Base-by-base conservation (phyloP, 768 basidiomycete species). In the Podaxis sp. region DNA sequence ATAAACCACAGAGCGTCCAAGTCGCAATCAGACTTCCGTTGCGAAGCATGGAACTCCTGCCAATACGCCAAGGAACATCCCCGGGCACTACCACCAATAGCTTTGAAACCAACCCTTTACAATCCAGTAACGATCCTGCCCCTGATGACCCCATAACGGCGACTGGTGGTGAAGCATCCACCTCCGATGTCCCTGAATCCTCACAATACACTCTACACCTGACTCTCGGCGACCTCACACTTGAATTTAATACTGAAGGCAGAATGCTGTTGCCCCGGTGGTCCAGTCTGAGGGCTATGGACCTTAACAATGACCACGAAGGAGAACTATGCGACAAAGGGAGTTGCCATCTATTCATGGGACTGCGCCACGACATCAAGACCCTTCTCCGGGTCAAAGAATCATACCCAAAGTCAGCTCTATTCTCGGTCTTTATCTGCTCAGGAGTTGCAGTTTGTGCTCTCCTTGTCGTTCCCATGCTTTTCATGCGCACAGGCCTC, bases 1-100 rank as follows among this genome's bases (percentile, higher is more conserved):
- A 52, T 4, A 61, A 61, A 20, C 60, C 60, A 5, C 60, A 44
- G 33, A 48, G 33, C 3, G 30, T 37, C 5, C 7, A 7, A 4
- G 46, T 38, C n/a, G 28, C 61, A 63, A 59, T 44, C 38, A 30
- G 22, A 26, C n/a, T 37, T 13, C 33, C n/a, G n/a, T n/a, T n/a
- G n/a, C 41, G 36, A 24, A 33, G 20, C 17, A n/a, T 22, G n/a
- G 20, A n/a, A 48, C 3, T 13, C 7, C 17, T 11, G 10, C 46
- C 2, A 13, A 48, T 24, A 3, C 17, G 2, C n/a, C 3, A 22
- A 22, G 2, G 22, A n/a, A 2, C 4, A n/a, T 1, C n/a, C 15
- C 17, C n/a, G n/a, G 20, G 10, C 20, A 13, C 12, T 22, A n/a
- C 46, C 10, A 4, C n/a, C 20, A n/a, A 4, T n/a, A 22, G 7